Evolutionary conservation across 106 monocot species (phyloP).

Genomic region (Phalaenopsis aphrodite): DNA sequence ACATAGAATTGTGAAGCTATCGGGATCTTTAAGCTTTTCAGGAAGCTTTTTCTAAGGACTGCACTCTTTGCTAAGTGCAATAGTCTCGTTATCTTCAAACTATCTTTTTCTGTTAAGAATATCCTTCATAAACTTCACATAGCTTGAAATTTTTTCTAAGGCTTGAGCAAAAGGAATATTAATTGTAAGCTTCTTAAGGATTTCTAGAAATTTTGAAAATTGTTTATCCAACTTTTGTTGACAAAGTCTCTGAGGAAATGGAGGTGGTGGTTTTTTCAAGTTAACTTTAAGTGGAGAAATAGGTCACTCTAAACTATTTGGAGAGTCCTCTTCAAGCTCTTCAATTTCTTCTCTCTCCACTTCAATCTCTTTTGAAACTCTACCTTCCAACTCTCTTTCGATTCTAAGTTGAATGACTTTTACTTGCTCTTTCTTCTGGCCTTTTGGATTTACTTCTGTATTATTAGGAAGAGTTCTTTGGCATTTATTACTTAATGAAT

Average conservation of each 20-base stretch:
- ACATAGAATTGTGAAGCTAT: not conserved
- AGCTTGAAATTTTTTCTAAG: not conserved
- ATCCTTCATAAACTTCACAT: not conserved
- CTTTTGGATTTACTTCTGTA: too few relatives aligned
- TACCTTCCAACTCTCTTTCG: too few relatives aligned
- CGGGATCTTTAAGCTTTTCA: not conserved
- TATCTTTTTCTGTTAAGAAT: not conserved
- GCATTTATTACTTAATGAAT: too few relatives aligned
- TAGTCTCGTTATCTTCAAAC: not conserved
- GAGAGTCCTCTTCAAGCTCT: too few relatives aligned
- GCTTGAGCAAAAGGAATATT: not conserved
- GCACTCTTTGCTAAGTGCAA: not conserved
- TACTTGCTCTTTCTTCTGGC: too few relatives aligned
- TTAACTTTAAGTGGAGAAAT: too few relatives aligned
- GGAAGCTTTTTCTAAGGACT: not conserved
- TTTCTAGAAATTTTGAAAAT: not conserved
- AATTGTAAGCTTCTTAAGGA: not conserved
- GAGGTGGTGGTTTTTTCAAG: not conserved
- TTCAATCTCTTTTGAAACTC: too few relatives aligned
- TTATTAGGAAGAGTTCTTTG: too few relatives aligned
- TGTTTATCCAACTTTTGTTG: not conserved
- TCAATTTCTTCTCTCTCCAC: too few relatives aligned
- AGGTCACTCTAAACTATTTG: too few relatives aligned
- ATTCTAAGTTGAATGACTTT: too few relatives aligned
- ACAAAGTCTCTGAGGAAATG: not conserved